Evolutionary conservation across 2,329 filamentous ascomycete genomes (phyloP), one percentile per base, ranked within the genome.

Genomic region (Aspergillus felis): DNA sequence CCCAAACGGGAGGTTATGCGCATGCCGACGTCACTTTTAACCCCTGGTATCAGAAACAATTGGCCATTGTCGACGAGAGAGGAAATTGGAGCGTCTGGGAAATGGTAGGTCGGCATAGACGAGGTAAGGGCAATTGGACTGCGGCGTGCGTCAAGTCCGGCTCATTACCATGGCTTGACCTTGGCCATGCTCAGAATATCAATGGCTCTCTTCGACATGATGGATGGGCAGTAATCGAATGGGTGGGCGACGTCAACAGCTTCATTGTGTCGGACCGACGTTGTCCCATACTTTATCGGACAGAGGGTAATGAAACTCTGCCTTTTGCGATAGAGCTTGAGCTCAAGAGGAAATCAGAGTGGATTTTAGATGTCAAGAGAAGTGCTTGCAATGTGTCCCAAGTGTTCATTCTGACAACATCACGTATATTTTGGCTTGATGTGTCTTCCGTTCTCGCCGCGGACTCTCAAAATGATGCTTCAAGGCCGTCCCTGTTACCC

Each of bases 11-110:
- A 10, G 78, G 76, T 0, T 66, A 68, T 29, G 62, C 78, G 3
- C 82, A 85, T 67, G 79, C 79, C 1, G 79, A 86, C 68, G 75
- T 87, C 10, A 68, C 78, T 6, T 87, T 87, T 69, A 85, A 87
- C 64, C 84, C 84, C 3, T 83, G 80, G 74, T 82, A 83, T 66
- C 77, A 81, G 56, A 76, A 77, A n/a, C 81, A 84, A 64, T 68
- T 87, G 57, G 84, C 76, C 2, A 72, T 86, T 14, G 69, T 86
- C 22, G 83, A 87, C 65, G 75, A 77, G 48, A 63, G 68, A 29
- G 83, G 82, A 1, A 72, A 72, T 42, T 87, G 84, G 85, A 79
- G 74, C 54, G 67, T 86, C 42, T 78, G 73, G 79, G 74, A 75
- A 57, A 62, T 81, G 24, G 68, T 70, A 28, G 71, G 73, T 47